These are phyloP conservation scores for Penicillium salamii DNA, from an alignment of 495 filamentous ascomycete genomes.

Conservation along the genomic window DNA sequence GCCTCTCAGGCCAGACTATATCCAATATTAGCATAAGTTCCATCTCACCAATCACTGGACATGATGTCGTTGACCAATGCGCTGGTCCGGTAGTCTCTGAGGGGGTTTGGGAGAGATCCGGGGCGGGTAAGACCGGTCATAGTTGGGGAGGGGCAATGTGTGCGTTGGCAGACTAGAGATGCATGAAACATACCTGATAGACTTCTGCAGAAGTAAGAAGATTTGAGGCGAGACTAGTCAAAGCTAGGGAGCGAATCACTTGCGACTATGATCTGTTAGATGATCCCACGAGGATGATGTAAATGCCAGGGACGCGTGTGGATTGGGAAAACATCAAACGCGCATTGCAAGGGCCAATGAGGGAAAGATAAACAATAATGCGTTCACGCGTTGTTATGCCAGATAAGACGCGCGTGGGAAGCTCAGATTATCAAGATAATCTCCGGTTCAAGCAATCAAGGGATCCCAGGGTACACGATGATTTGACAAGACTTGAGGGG, in stretches of 20 bases:
- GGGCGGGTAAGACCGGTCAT: conserved; percentile 33
- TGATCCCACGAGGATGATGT: conserved; percentile 17
- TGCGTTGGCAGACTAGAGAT: conserved; percentile 48
- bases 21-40: conserved; percentile 25
- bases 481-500: conserved; percentile 27
- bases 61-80: conserved; percentile 24
- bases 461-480: conserved; percentile 26
- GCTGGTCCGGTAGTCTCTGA: conserved; percentile 25
- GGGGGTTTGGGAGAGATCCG: conserved; percentile 16
- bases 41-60: conserved; percentile 18
- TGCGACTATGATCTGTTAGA: conserved; percentile 19
- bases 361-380: not conserved
- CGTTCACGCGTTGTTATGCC: conserved; percentile 23
- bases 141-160: conserved; percentile 36
- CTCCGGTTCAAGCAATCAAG: conserved; percentile 20
- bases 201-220: conserved; percentile 29
- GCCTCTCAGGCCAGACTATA: conserved; percentile 23
- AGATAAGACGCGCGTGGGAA: conserved; percentile 27
- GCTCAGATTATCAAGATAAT: conserved; percentile 12
- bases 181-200: conserved; percentile 46
- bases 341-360: conserved; percentile 17
- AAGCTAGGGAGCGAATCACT: conserved; percentile 15
- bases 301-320: conserved; percentile 31
- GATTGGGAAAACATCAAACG: conserved; percentile 13
- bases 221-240: conserved; percentile 16